phyloP scores from a whole-genome alignment of 768 basidiomycete species.

The Pulveroboletus sp. region DNA sequence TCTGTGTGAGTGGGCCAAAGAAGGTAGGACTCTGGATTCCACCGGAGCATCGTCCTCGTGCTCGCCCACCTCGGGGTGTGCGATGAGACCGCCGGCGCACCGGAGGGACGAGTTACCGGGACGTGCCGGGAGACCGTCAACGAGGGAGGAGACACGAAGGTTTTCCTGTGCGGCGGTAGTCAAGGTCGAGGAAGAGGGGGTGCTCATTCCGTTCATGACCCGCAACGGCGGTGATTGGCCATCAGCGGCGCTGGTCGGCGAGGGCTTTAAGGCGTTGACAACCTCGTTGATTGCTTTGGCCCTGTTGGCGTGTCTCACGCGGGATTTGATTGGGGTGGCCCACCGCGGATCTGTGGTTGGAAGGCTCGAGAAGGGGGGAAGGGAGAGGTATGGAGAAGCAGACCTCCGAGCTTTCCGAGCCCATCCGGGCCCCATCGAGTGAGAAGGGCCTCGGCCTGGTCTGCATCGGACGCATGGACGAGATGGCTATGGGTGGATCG shows the following conservation, averaged over 20 bases:
- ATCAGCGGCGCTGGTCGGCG: slow-evolving; percentile 40
- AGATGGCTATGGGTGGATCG: slow-evolving; percentile 58
- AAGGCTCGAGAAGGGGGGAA: slow-evolving; percentile 23
- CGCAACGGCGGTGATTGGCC: slow-evolving; percentile 53
- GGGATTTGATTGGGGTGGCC: slow-evolving; percentile 84
- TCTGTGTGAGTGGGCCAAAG: slow-evolving; percentile 37
- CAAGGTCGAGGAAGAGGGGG: slow-evolving; percentile 63
- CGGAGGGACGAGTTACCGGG: slow-evolving; percentile 59
- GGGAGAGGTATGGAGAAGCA: slow-evolving; percentile 24
- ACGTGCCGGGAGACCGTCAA: slow-evolving; percentile 48
- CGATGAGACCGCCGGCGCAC: slow-evolving; percentile 56
- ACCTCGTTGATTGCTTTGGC: slow-evolving; percentile 75
- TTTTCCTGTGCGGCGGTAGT: slow-evolving; percentile 77
- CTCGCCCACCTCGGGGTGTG: slow-evolving; percentile 65
- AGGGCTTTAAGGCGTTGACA: slow-evolving; percentile 63
- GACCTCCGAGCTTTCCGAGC: slow-evolving; percentile 83
- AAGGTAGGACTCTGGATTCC: slow-evolving; percentile 26
- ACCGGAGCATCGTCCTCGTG: slow-evolving; percentile 43
- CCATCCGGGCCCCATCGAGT: slow-evolving; percentile 88
- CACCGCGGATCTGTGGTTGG: slow-evolving; percentile 69
- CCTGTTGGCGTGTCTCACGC: slow-evolving; percentile 61
- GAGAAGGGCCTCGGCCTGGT: slow-evolving; percentile 82
- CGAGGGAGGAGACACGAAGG: slow-evolving; percentile 40
- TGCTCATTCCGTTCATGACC: slow-evolving; percentile 76
- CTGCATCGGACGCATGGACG: slow-evolving; percentile 87